Conservation (phyloP, 257 asterid species). For the Solanum verrucosum region DNA sequence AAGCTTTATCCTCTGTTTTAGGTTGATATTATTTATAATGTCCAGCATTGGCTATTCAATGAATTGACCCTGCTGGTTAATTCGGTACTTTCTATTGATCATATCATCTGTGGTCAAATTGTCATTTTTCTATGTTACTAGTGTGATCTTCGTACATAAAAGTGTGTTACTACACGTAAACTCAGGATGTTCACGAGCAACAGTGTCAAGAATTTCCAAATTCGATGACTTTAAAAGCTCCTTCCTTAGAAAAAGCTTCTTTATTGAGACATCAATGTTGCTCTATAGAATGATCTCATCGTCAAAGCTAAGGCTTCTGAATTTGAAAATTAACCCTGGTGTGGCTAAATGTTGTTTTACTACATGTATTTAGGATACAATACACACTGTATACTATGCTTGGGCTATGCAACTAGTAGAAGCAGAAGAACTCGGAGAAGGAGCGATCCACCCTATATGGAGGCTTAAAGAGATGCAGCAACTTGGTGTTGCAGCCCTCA, state of each 20-base stretch:
- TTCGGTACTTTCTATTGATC: neutral
- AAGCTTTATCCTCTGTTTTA: neutral
- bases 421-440: conserved; percentile 70
- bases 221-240: neutral
- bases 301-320: neutral
- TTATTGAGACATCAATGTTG: neutral
- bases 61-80: neutral
- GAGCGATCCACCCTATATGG: conserved; percentile 66
- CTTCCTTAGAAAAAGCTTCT: neutral
- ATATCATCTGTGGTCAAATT: neutral
- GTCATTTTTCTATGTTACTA: neutral
- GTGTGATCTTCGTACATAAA: neutral
- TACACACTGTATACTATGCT: conserved; percentile 79
- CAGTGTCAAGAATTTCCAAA: neutral
- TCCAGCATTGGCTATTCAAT: neutral
- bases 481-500: conserved; percentile 76
- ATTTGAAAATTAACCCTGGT: neutral
- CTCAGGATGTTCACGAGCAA: neutral
- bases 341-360: neutral
- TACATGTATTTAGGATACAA: conserved; percentile 56
- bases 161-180: neutral
- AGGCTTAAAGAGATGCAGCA: conserved; percentile 95
- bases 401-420: conserved; percentile 98
- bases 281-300: neutral
- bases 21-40: neutral